Base-by-base conservation (phyloP, 164 flowering plant genomes). In the Warburgia ugandensis region DNA sequence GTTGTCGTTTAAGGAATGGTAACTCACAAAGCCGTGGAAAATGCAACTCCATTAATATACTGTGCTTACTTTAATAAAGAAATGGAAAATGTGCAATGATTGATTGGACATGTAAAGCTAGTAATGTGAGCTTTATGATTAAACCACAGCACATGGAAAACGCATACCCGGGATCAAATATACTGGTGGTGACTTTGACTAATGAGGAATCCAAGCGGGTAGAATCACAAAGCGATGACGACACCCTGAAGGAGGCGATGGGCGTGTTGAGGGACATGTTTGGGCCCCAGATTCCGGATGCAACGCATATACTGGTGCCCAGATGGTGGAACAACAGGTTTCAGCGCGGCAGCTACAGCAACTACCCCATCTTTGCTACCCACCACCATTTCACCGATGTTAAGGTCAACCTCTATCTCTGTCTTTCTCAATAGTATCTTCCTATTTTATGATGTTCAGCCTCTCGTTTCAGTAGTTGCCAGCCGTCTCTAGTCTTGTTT, bases 311-410 rank as follows among this genome's bases (percentile, higher is more conserved):
- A 23, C 75, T 79, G 20, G 94, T 91, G 41, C 97, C 97, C 32
- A 86, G 85, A n/a, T 91, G 97, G 97, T 91, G 91, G 91, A 87
- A 68, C 62, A 84, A 91, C 59, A 68, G 92, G 26, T 91, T 91
- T 72, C 97, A 91, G 72, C 80, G 92, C 35, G 92, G 97, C 29
- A 84, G 97, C 75, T 91, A 91, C 59, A 86, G 94, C 67, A 87
- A 91, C 60, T 91, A 86, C 65, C 94, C 94, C 39, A 68, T 87
- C 29, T 65, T 78, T 20, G 64, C 72, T 23, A 71, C 79, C 44
- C 59, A 60, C 23, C 77, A 78, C 62, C 76, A 68, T 28, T 63
- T 80, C 40, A 66, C 61, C 3, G 62, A 73, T 30, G 77, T 90
- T 19, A 80, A 79, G 91, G 97, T 90, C 29, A 16, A 13, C 36